Evolutionary conservation across 495 filamentous ascomycete species (phyloP).

Genomic region (Hypoxylon lienhwacheense): DNA sequence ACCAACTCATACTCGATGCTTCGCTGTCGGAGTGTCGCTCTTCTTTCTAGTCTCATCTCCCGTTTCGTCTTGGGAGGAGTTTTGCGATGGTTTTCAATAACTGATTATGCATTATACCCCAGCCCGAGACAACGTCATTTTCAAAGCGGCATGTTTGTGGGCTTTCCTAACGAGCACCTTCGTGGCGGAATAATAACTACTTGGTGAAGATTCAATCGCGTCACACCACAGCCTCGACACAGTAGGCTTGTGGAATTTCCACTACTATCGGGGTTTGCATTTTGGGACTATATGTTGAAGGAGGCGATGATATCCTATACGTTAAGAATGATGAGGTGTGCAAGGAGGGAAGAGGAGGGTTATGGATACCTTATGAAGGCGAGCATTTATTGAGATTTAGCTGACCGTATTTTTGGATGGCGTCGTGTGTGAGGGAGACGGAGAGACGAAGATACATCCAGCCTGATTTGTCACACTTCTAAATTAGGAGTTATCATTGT

Average conservation of each 20-base stretch:
- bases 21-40: constrained; percentile 1
- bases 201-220: constrained; percentile 2
- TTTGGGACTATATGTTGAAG: constrained; percentile 20
- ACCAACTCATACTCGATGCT: constrained; percentile 1
- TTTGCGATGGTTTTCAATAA: constrained; percentile 22
- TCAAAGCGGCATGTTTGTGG: constrained; percentile 35
- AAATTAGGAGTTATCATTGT: constrained; percentile 30
- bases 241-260: constrained; percentile 30
- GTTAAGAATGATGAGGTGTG: constrained; percentile 33
- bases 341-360: constrained; percentile 14
- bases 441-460: constrained; percentile 18
- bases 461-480: constrained; percentile 21
- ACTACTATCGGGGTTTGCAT: constrained; percentile 18
- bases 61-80: constrained; percentile 27
- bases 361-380: constrained; percentile 9
- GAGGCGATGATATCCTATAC: constrained; percentile 14
- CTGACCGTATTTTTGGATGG: constrained; percentile 16
- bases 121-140: constrained; percentile 34
- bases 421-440: constrained; percentile 19
- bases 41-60: constrained; percentile 20
- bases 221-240: constrained; percentile 8
- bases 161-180: constrained; percentile 24
- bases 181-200: constrained; percentile 13
- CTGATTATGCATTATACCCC: constrained; percentile 43
- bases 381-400: constrained; percentile 20